Conservation (phyloP, 2,329 filamentous ascomycete species). For the Thelonectria olida region DNA sequence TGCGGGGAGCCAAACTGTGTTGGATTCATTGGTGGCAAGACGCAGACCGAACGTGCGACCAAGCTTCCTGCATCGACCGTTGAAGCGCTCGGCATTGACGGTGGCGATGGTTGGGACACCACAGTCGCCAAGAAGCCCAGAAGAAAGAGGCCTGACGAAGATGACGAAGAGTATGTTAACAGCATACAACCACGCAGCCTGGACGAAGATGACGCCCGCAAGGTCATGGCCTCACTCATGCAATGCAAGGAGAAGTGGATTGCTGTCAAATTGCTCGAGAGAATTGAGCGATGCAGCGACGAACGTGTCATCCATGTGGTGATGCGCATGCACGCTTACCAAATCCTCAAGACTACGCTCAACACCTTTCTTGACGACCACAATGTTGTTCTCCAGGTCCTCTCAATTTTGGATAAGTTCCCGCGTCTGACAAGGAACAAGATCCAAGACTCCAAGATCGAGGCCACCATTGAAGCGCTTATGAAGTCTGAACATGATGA, state of each 20-base stretch:
- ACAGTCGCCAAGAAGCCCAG: slow-evolving; percentile 88
- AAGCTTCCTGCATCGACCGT: slow-evolving; percentile 90
- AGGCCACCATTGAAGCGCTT: slow-evolving; percentile 78
- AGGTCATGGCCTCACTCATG: slow-evolving; percentile 96
- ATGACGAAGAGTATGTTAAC: slow-evolving; percentile 96
- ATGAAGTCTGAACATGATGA: slow-evolving; percentile 75
- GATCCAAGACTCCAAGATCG: slow-evolving; percentile 95
- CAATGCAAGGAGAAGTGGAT: slow-evolving; percentile 99
- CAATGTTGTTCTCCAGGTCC: slow-evolving; percentile 88
- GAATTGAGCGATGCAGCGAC: slow-evolving; percentile 87
- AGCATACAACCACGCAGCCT: slow-evolving; percentile 83
- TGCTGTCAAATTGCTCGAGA: slow-evolving; percentile 89
- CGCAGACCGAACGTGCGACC: slow-evolving; percentile 93
- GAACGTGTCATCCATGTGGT: slow-evolving; percentile 88
- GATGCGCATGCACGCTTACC: slow-evolving; percentile 96
- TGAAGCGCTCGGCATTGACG: slow-evolving; percentile 94
- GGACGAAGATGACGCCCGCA: slow-evolving; percentile 84
- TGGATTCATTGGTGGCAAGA: slow-evolving; percentile 96
- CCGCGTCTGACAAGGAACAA: slow-evolving; percentile 96
- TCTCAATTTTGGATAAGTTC: slow-evolving; percentile 88
- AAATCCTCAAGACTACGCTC: slow-evolving; percentile 89
- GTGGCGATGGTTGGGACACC: slow-evolving; percentile 91
- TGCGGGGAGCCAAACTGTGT: slow-evolving; percentile 95
- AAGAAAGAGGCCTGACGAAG: slow-evolving; percentile 90
- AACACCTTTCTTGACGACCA: slow-evolving; percentile 87